phyloP scores from a whole-genome alignment of 768 basidiomycete species.

The Gymnopilus junonius region DNA sequence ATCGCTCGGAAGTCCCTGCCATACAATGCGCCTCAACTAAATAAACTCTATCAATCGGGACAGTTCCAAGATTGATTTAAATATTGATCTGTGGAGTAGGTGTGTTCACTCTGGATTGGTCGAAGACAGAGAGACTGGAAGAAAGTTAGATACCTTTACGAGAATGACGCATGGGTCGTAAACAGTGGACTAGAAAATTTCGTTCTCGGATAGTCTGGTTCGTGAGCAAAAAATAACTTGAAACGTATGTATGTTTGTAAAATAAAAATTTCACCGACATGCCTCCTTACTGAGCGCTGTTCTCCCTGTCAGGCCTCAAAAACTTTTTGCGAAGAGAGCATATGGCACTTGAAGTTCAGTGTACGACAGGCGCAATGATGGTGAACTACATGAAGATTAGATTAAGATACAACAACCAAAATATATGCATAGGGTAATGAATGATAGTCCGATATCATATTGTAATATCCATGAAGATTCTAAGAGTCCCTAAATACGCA shows the following conservation, averaged over 20 bases:
- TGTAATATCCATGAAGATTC: background rate
- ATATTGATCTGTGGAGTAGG: no score
- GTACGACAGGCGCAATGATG: background rate
- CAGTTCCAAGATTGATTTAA: no score
- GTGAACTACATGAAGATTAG: background rate
- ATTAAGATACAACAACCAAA: background rate
- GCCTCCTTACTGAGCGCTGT: background rate
- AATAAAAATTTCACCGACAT: background rate
- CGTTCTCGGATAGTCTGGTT: background rate
- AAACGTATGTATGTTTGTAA: background rate
- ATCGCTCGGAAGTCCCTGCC: background rate
- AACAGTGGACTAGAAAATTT: no score
- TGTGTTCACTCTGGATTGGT: no score
- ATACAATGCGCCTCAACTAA: background rate
- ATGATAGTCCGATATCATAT: background rate
- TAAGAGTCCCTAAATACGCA: background rate
- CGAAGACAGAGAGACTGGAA: no score
- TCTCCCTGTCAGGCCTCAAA: background rate
- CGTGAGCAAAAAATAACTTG: background rate
- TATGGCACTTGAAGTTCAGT: background rate
- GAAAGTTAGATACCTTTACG: no score
- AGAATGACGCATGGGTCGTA: no score
- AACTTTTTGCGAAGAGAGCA: background rate
- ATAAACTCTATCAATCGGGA: no score
- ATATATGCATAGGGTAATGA: background rate